Evolutionary conservation across 768 basidiomycete species (phyloP).

Genomic region (Leccinellum rugosiceps): DNA sequence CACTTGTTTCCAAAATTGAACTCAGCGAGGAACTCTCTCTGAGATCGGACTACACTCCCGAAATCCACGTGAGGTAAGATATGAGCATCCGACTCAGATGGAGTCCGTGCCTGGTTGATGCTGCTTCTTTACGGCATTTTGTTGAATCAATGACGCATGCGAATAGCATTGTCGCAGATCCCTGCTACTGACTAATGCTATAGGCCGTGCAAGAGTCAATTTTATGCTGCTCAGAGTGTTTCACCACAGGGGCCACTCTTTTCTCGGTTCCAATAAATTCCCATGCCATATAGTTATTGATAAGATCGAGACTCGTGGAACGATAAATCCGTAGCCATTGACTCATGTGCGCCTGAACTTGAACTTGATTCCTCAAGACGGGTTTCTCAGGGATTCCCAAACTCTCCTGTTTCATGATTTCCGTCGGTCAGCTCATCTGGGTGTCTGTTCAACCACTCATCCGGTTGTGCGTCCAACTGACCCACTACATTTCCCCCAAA

Average conservation of each 20-base stretch:
- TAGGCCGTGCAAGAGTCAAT: background rate
- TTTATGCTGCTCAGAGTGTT: background rate
- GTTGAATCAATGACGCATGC: too few relatives aligned
- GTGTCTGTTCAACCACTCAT: constrained; percentile 57
- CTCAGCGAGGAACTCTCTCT: background rate
- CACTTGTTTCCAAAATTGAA: background rate
- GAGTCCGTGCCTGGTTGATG: background rate
- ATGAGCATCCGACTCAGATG: background rate
- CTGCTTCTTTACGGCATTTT: too few relatives aligned
- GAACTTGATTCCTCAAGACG: constrained; percentile 3
- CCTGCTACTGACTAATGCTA: background rate
- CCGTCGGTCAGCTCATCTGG: constrained; percentile 55
- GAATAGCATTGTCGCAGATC: background rate
- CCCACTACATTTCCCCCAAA: background rate
- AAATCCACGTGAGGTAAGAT: background rate
- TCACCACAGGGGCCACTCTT: background rate
- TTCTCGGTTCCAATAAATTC: background rate
- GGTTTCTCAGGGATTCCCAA: background rate
- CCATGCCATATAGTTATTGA: background rate
- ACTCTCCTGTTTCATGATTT: constrained; percentile 14
- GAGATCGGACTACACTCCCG: background rate
- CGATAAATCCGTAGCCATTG: background rate
- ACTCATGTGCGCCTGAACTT: background rate
- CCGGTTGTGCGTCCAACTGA: constrained; percentile 45
- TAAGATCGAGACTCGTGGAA: background rate